A percentile compares a stretch with the other conserved stretches of the same genome.
These are phyloP conservation scores for Neltuma alba DNA, from an alignment of 306 rosid species.

Conservation along the genomic window DNA sequence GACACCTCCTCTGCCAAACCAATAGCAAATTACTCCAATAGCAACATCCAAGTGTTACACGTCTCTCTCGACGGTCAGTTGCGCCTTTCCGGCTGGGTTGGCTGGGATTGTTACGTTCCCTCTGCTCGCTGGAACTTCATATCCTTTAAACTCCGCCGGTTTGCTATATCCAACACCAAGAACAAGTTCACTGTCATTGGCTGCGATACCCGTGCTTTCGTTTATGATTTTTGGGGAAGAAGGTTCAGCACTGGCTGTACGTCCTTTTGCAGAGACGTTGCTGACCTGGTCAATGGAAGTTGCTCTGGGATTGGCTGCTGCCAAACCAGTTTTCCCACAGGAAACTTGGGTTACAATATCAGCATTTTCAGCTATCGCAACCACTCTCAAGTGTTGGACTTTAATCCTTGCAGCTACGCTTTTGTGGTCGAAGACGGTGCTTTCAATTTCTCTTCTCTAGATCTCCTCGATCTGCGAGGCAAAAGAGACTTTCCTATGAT, in stretches of 20 bases:
- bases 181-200: neutral
- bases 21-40: neutral
- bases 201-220: conserved; percentile 17
- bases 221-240: neutral
- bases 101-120: neutral
- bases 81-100: neutral
- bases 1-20: neutral
- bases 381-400: neutral
- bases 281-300: neutral
- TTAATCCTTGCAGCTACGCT: conserved; percentile 46
- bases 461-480: conserved; percentile 13
- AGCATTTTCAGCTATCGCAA: accelerated
- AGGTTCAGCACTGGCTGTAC: neutral
- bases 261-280: neutral
- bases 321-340: neutral
- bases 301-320: conserved; percentile 22
- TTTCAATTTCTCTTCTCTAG: conserved; percentile 12
- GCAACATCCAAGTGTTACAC: neutral
- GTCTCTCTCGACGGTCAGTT: conserved; percentile 9
- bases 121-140: neutral
- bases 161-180: neutral
- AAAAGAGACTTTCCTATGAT: conserved; percentile 13
- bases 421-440: conserved; percentile 34
- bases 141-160: neutral
- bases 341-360: conserved; percentile 20